phyloP scores from a whole-genome alignment of 2,329 filamentous ascomycete genomes.

The Talaromyces funiculosus region DNA sequence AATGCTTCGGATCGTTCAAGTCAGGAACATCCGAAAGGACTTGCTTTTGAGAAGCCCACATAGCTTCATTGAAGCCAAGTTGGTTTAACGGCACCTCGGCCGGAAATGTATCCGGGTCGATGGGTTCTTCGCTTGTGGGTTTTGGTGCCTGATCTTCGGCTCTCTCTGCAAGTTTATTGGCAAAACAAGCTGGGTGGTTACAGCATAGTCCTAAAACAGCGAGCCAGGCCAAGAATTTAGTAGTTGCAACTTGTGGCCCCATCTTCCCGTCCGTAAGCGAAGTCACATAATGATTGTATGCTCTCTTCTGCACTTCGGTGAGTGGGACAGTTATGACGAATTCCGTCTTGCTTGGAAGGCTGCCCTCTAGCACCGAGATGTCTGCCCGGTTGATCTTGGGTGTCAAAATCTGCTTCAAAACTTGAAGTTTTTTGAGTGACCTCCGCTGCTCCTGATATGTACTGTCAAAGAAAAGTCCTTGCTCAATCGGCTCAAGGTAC shows the following conservation, averaged over 20 bases:
- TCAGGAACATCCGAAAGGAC: slow-evolving; percentile 29
- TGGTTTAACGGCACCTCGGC: slow-evolving; percentile 30
- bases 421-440: slow-evolving; percentile 61
- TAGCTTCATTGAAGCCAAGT: slow-evolving; percentile 31
- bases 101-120: slow-evolving; percentile 16
- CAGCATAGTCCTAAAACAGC: slow-evolving; percentile 49
- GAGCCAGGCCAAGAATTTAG: slow-evolving; percentile 53
- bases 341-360: slow-evolving; percentile 70
- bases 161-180: slow-evolving; percentile 44
- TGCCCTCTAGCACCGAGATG: slow-evolving; percentile 59
- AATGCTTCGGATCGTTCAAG: slow-evolving; percentile 47
- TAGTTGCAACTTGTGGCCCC: slow-evolving; percentile 26
- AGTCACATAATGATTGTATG: slow-evolving; percentile 55
- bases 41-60: slow-evolving; percentile 29
- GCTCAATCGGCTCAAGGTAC: slow-evolving; percentile 68
- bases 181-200: slow-evolving; percentile 54
- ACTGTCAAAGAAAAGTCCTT: slow-evolving; percentile 65
- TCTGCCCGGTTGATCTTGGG: slow-evolving; percentile 75
- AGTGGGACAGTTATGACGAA: slow-evolving; percentile 73
- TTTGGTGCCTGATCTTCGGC: slow-evolving; percentile 21
- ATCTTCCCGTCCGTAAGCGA: slow-evolving; percentile 28
- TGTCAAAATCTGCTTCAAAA: slow-evolving; percentile 64
- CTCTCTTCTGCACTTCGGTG: slow-evolving; percentile 56
- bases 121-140: slow-evolving; percentile 15
- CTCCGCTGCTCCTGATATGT: slow-evolving; percentile 48